A percentile compares a stretch with the other conserved stretches of the same genome.
phyloP scores from a whole-genome alignment of 371 early-diverging fungal genomes.

The Mycotypha africana region DNA sequence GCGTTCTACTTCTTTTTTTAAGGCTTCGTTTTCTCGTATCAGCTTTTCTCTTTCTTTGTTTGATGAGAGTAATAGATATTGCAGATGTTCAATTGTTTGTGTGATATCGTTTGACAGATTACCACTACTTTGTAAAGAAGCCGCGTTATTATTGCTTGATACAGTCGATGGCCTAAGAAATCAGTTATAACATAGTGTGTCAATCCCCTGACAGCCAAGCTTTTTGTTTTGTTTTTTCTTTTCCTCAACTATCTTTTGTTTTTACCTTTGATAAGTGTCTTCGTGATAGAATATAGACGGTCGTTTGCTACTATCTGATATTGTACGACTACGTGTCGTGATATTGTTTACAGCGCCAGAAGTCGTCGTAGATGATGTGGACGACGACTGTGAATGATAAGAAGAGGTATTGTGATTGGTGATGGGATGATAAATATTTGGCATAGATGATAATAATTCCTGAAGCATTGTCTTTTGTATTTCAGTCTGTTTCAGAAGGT shows the following conservation, averaged over 20 bases:
- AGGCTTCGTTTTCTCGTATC: constrained; percentile 14
- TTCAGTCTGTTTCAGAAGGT: constrained; percentile 19
- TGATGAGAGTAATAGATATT: constrained; percentile 11
- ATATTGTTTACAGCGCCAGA: too few species aligned
- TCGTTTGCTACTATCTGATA: constrained; percentile 17
- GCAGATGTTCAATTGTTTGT: constrained; percentile 18
- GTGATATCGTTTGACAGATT: constrained; percentile 8
- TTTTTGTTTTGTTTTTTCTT: too few species aligned
- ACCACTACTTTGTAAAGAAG: neutral
- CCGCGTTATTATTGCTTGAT: too few species aligned
- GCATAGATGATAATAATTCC: constrained; percentile 13
- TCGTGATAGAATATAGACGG: constrained; percentile 6
- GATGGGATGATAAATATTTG: too few species aligned
- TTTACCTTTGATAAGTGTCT: constrained; percentile 13
- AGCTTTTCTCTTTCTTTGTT: constrained; percentile 20
- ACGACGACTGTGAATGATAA: too few species aligned
- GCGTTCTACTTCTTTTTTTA: constrained; percentile 17
- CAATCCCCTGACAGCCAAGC: too few species aligned
- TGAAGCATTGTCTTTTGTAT: constrained; percentile 20
- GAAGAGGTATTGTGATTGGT: too few species aligned
- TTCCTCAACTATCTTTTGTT: too few species aligned
- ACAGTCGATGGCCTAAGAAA: too few species aligned
- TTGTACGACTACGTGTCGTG: constrained; percentile 16
- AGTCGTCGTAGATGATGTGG: too few species aligned
- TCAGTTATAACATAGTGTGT: too few species aligned